phyloP scores from a whole-genome alignment of 805 yeast species.

The Pichia thaimueangensis region DNA sequence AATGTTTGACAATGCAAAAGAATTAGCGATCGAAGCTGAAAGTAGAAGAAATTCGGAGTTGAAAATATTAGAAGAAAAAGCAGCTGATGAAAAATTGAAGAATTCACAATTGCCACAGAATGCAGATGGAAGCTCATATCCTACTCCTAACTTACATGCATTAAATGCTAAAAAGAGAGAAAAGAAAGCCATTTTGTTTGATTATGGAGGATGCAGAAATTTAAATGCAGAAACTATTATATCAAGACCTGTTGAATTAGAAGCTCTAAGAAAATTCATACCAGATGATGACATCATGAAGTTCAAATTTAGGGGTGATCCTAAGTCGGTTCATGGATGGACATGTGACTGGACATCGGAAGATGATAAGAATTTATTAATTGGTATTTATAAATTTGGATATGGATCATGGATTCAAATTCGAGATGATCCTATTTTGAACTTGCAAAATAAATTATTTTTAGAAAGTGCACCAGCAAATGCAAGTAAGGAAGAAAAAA shows the following conservation, averaged over 20 bases:
- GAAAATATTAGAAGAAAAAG: constrained; percentile 55
- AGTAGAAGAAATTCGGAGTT: constrained; percentile 49
- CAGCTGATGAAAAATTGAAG: constrained; percentile 45
- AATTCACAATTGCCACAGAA: constrained; percentile 26
- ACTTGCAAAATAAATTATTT: constrained; percentile 77
- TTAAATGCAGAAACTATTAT: constrained; percentile 85
- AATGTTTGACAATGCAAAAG: constrained; percentile 54
- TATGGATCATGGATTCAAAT: constrained; percentile 94
- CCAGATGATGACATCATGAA: constrained; percentile 50
- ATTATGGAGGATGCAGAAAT: constrained; percentile 79
- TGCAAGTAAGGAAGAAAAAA: constrained; percentile 33
- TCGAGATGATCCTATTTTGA: constrained; percentile 90
- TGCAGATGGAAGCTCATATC: constrained; percentile 24
- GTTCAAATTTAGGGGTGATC: constrained; percentile 54
- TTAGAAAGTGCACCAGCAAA: constrained; percentile 40
- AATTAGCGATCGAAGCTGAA: constrained; percentile 59
- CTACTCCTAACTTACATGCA: constrained; percentile 32
- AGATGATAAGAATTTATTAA: constrained; percentile 81
- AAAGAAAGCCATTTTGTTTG: constrained; percentile 84
- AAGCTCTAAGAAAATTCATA: constrained; percentile 46
- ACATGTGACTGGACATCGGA: constrained; percentile 73
- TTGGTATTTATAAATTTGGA: constrained; percentile 89
- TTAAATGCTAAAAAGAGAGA: constrained; percentile 60
- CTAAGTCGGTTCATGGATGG: constrained; percentile 90
- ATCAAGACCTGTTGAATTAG: constrained; percentile 81